Evolutionary conservation across 805 yeast genomes (phyloP).

Genomic region (Aciculoconidium aculeatum): DNA sequence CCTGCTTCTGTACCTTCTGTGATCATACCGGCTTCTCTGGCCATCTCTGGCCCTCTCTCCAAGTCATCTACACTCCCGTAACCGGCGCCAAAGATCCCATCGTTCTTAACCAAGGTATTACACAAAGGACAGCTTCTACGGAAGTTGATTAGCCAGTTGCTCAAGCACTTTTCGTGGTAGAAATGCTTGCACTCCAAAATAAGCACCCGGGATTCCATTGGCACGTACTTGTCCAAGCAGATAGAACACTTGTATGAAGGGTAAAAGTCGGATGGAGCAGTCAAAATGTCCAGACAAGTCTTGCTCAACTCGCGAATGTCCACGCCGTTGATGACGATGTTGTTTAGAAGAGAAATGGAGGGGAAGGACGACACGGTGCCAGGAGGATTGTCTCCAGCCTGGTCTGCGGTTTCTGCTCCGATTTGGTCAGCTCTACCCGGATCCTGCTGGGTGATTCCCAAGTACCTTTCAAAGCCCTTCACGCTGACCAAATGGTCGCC

Average conservation of each 20-base stretch:
- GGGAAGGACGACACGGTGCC: constrained; percentile 8
- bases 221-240: constrained; percentile 49
- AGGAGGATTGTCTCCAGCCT: not conserved
- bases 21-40: no score
- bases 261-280: constrained; percentile 28
- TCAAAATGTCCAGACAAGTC: constrained; percentile 13
- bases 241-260: constrained; percentile 54
- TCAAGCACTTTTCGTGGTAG: constrained; percentile 52
- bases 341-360: constrained; percentile 4
- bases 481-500: constrained; percentile 28
- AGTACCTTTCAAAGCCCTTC: constrained; percentile 22
- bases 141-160: constrained; percentile 55
- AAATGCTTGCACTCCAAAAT: constrained; percentile 56
- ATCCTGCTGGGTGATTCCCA: constrained; percentile 28
- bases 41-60: no score
- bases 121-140: constrained; percentile 56
- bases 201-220: constrained; percentile 43
- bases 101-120: no score
- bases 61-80: no score
- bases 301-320: constrained; percentile 15
- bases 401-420: constrained; percentile 1
- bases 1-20: no score
- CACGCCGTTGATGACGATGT: constrained; percentile 12
- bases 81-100: no score
- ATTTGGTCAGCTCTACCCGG: no score